These are phyloP conservation scores for Didymella arachidicola DNA, from an alignment of 2,329 filamentous ascomycete species.

Conservation along the genomic window DNA sequence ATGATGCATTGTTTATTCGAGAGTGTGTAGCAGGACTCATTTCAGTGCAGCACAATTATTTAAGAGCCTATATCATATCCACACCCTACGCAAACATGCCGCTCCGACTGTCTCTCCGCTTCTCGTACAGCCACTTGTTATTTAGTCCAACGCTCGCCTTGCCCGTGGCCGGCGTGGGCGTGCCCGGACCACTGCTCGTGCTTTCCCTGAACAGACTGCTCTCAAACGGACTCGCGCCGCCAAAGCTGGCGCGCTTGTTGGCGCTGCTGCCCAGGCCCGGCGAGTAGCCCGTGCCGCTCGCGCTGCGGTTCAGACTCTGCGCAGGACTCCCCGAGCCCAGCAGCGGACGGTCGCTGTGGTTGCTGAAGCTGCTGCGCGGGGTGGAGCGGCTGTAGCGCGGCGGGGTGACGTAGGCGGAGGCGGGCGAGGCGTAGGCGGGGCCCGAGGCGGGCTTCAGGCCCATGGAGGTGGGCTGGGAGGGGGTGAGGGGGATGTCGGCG, in stretches of 20 bases:
- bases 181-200: constrained; percentile 62
- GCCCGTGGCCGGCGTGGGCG: constrained; percentile 68
- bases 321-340: constrained; percentile 60
- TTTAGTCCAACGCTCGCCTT: constrained; percentile 80
- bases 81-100: constrained; percentile 38
- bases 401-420: constrained; percentile 80
- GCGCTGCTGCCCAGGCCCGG: constrained; percentile 59
- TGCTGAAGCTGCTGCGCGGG: constrained; percentile 66
- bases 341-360: constrained; percentile 61
- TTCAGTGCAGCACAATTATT: too few species aligned
- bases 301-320: constrained; percentile 35
- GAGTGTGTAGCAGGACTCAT: too few species aligned
- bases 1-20: too few species aligned
- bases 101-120: constrained; percentile 65
- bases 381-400: constrained; percentile 83
- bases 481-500: constrained; percentile 87
- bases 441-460: constrained; percentile 75
- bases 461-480: constrained; percentile 84
- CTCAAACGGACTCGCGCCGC: constrained; percentile 54
- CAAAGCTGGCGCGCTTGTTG: constrained; percentile 69
- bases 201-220: constrained; percentile 44
- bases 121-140: constrained; percentile 95
- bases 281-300: constrained; percentile 58
- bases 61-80: too few species aligned
- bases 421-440: constrained; percentile 55